These are phyloP conservation scores for Fragaria vesca DNA, from an alignment of 306 rosid species.

Conservation along the genomic window DNA sequence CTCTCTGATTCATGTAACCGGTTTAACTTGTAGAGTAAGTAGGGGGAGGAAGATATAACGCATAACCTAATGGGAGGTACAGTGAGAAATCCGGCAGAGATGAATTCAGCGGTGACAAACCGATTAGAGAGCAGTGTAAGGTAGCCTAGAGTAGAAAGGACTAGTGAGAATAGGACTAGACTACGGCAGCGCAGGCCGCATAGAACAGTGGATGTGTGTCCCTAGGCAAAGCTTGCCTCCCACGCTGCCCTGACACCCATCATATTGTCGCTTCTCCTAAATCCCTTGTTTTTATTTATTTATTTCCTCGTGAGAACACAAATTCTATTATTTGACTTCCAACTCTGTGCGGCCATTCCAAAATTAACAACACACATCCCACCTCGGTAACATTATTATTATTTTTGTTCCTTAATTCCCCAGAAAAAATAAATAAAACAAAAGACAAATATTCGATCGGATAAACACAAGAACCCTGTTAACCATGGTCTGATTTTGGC, in stretches of 20 bases:
- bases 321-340: not conserved
- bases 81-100: not conserved
- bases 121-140: not conserved
- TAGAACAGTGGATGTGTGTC: not conserved
- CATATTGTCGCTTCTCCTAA: conserved; percentile 19
- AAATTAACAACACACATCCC: too few species aligned
- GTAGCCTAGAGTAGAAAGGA: not conserved
- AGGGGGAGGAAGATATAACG: not conserved
- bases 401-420: too few species aligned
- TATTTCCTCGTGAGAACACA: not conserved
- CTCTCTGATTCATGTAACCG: too few species aligned
- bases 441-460: too few species aligned
- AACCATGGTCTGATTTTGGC: not conserved
- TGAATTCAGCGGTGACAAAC: not conserved
- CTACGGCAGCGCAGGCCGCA: not conserved
- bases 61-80: not conserved
- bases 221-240: conserved; percentile 21
- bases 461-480: too few species aligned
- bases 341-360: too few species aligned
- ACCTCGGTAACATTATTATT: too few species aligned
- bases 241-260: conserved; percentile 44
- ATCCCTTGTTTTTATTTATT: not conserved
- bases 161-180: not conserved
- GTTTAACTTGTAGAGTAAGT: too few species aligned
- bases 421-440: too few species aligned